These are phyloP conservation scores for Pichia insulana DNA, from an alignment of 805 yeast genomes.

Conservation along the genomic window DNA sequence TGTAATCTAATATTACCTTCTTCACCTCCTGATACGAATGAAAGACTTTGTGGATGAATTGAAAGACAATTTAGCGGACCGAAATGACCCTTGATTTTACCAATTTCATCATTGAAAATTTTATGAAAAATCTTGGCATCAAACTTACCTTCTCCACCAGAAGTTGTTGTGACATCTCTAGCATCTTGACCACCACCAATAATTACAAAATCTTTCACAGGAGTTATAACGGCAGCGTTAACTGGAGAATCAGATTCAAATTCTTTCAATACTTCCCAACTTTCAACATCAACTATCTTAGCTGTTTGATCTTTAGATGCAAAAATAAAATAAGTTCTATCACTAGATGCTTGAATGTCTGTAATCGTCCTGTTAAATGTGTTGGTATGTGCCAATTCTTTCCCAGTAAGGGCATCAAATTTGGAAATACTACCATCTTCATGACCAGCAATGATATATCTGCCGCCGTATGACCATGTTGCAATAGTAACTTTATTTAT, in stretches of 20 bases:
- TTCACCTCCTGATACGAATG: conserved; percentile 96
- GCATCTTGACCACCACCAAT: conserved; percentile 99
- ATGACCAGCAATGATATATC: conserved; percentile 76
- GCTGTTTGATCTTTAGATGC: conserved; percentile 89
- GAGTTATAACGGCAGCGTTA: conserved; percentile 92
- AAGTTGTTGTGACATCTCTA: conserved; percentile 94
- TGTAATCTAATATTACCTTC: conserved; percentile 96
- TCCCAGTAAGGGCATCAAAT: conserved; percentile 70
- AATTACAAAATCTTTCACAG: conserved; percentile 83
- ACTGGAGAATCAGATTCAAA: conserved; percentile 86
- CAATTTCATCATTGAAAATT: conserved; percentile 90
- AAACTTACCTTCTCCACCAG: conserved; percentile 88
- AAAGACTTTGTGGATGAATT: conserved; percentile 87
- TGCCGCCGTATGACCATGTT: conserved; percentile 74
- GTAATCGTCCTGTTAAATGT: conserved; percentile 75
- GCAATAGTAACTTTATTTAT: conserved; percentile 61
- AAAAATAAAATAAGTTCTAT: conserved; percentile 82
- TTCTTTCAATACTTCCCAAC: conserved; percentile 60
- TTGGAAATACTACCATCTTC: conserved; percentile 80
- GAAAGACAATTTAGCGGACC: conserved; percentile 96
- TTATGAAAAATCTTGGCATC: conserved; percentile 96
- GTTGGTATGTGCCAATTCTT: conserved; percentile 45
- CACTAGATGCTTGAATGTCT: conserved; percentile 85
- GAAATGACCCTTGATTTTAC: conserved; percentile 96
- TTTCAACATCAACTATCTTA: conserved; percentile 66